Conservation (phyloP, 116 monocot species). For the Trichopus zeylanicus region DNA sequence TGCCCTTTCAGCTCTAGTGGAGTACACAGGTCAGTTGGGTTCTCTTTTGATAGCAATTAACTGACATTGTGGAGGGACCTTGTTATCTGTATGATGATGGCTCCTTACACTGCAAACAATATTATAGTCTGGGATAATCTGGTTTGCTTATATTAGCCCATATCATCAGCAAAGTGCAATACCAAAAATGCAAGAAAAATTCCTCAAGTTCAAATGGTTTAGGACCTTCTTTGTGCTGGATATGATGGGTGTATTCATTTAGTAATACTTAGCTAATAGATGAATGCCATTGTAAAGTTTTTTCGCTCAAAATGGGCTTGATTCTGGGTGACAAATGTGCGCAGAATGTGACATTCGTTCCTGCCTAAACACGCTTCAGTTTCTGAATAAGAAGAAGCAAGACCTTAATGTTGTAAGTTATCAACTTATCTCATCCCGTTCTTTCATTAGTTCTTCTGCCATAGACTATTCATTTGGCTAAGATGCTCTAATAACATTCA, state of each 20-base stretch:
- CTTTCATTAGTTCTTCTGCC: neutral
- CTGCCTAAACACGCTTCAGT: slow-evolving; percentile 97
- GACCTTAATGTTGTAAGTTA: slow-evolving; percentile 72
- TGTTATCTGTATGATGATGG: neutral
- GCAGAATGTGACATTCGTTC: slow-evolving; percentile 98
- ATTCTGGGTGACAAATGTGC: slow-evolving; percentile 2
- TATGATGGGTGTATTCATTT: too few species aligned
- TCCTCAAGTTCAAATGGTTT: too few species aligned
- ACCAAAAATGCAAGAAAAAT: too few species aligned
- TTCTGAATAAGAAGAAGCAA: slow-evolving; percentile 88
- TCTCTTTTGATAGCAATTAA: neutral
- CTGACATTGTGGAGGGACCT: neutral
- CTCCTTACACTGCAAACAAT: neutral
- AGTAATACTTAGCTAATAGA: neutral
- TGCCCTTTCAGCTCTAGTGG: slow-evolving; percentile 81
- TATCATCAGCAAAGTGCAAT: too few species aligned
- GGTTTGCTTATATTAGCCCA: too few species aligned
- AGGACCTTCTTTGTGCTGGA: too few species aligned
- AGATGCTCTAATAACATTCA: slow-evolving; percentile 21
- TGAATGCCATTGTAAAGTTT: neutral
- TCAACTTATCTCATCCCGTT: neutral
- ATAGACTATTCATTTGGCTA: neutral
- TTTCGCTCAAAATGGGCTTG: neutral
- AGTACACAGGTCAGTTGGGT: slow-evolving; percentile 56
- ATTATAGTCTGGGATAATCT: too few species aligned